Percentiles rank a stretch among this genome's conserved stretches.
Conservation (phyloP, 257 asterid genomes). For the Solanum lycopersicoides region DNA sequence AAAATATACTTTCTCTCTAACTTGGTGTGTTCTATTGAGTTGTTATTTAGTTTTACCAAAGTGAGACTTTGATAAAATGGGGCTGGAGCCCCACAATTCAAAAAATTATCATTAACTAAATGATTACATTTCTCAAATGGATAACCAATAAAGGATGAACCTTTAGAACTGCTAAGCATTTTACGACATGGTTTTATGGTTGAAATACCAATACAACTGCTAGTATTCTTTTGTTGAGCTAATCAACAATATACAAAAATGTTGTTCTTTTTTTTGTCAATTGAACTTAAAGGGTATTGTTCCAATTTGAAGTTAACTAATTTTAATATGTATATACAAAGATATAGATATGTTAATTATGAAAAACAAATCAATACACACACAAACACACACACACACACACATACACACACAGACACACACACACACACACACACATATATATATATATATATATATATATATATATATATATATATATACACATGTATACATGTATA, state of each 20-base stretch:
- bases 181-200: constrained; percentile 46
- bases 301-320: background rate
- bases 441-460: no score
- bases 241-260: background rate
- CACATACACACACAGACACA: background rate
- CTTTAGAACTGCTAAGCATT: constrained; percentile 28
- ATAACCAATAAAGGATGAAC: constrained; percentile 13
- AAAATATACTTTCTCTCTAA: no score
- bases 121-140: constrained; percentile 16
- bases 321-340: background rate
- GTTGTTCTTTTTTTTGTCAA: background rate
- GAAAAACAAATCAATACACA: constrained; percentile 11
- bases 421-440: no score
- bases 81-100: background rate
- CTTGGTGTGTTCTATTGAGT: no score
- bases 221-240: constrained; percentile 9
- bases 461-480: no score
- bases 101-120: constrained; percentile 18
- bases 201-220: constrained; percentile 47
- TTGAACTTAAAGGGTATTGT: background rate
- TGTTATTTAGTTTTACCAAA: no score
- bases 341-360: constrained; percentile 9
- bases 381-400: no score
- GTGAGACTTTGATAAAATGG: no score
- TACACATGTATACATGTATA: no score